A percentile compares a stretch with the other conserved stretches of the same genome.
Conservation (phyloP, 2,329 filamentous ascomycete species). For the Penicillium thymicola region DNA sequence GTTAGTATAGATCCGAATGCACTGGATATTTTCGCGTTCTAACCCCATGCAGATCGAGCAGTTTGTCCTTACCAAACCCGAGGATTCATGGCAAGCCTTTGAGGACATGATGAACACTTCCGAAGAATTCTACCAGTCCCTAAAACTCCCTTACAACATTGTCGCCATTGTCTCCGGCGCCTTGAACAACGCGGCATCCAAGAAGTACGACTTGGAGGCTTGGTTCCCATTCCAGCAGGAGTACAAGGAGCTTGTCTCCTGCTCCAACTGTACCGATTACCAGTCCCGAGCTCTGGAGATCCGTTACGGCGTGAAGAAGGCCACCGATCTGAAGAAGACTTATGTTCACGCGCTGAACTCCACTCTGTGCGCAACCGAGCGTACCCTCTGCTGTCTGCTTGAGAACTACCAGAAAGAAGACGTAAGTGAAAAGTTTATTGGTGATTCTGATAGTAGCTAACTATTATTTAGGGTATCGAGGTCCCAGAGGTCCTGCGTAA, state of each 20-base stretch:
- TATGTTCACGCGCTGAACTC: slow-evolving; percentile 94
- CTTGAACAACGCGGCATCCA: slow-evolving; percentile 80
- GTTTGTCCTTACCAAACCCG: slow-evolving; percentile 76
- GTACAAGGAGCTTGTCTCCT: slow-evolving; percentile 97
- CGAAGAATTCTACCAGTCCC: slow-evolving; percentile 91
- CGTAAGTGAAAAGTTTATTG: slow-evolving; percentile 45
- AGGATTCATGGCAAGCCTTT: slow-evolving; percentile 89
- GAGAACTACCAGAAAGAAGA: slow-evolving; percentile 96
- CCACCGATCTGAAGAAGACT: slow-evolving; percentile 80
- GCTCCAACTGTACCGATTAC: slow-evolving; percentile 98
- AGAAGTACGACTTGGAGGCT: slow-evolving; percentile 95
- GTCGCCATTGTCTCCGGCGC: slow-evolving; percentile 96
- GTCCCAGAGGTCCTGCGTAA: slow-evolving; percentile 81
- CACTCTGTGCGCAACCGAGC: slow-evolving; percentile 84
- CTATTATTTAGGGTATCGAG: slow-evolving; percentile 59
- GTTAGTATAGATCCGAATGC: slow-evolving; percentile 37
- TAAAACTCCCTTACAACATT: slow-evolving; percentile 85
- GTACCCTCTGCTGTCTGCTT: slow-evolving; percentile 88
- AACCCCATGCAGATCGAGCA: slow-evolving; percentile 61
- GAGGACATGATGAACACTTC: slow-evolving; percentile 88
- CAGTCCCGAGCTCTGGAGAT: slow-evolving; percentile 93
- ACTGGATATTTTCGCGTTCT: background rate
- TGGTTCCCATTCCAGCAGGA: slow-evolving; percentile 96
- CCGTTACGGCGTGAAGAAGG: slow-evolving; percentile 81
- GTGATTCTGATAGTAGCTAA: slow-evolving; percentile 16